phyloP scores from a whole-genome alignment of 148 eudicot genomes.

The Spergularia bocconei region DNA sequence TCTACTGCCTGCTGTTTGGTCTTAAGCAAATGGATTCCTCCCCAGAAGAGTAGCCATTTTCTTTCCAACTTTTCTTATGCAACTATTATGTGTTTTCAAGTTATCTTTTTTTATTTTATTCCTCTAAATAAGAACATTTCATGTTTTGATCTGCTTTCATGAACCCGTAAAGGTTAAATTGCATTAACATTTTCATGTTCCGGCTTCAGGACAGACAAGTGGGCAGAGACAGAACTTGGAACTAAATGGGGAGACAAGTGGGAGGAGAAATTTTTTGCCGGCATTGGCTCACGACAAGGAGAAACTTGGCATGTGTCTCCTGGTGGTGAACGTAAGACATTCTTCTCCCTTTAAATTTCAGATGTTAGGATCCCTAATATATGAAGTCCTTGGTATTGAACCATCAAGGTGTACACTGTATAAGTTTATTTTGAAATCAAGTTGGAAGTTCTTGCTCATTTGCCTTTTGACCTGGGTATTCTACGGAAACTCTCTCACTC shows the following conservation, averaged over 20 bases:
- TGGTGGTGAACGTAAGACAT: conserved; percentile 54
- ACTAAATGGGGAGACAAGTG: conserved; percentile 99
- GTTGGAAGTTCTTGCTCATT: neutral
- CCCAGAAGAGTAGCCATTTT: neutral
- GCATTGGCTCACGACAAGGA: conserved; percentile 97
- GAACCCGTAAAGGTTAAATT: neutral
- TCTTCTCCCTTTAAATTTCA: conserved; percentile 11
- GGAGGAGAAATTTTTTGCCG: conserved; percentile 92
- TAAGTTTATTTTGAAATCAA: neutral
- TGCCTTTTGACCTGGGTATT: neutral
- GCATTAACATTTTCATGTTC: conserved; percentile 12
- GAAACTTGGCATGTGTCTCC: conserved; percentile 99
- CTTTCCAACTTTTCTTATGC: neutral
- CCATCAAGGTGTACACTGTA: neutral
- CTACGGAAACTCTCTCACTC: neutral
- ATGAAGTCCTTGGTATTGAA: neutral
- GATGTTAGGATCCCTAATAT: neutral
- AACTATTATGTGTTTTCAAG: neutral
- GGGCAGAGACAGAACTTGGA: conserved; percentile 99
- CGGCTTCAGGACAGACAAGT: conserved; percentile 87
- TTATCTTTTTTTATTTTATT: neutral
- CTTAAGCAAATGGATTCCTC: too few species aligned
- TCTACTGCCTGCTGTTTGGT: too few species aligned
- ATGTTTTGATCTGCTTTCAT: neutral
- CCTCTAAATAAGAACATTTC: neutral